A percentile compares a stretch with the other conserved stretches of the same genome.
Evolutionary conservation across 352 stramenopile genomes (phyloP).

Genomic region (Globisporangium cystogenes): DNA sequence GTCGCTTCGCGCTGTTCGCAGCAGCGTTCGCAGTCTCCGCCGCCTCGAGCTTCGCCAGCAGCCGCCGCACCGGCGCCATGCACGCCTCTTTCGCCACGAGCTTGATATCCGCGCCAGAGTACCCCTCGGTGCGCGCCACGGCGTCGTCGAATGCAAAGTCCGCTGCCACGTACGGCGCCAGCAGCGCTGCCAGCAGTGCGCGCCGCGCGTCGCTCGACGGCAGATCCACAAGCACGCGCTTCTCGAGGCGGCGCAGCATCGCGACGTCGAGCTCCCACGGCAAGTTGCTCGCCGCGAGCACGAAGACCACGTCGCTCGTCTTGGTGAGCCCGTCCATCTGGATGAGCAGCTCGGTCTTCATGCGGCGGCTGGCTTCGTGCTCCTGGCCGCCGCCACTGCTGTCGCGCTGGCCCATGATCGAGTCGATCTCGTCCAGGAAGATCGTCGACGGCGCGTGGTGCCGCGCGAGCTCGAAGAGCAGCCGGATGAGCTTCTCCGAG

Average conservation of each 20-base stretch:
- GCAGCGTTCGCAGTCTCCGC: neutral
- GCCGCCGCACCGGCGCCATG: slow-evolving; percentile 70
- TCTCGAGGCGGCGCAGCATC: slow-evolving; percentile 80
- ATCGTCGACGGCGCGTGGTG: slow-evolving; percentile 85
- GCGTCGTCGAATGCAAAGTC: slow-evolving; percentile 49
- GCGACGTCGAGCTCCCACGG: slow-evolving; percentile 77
- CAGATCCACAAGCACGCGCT: slow-evolving; percentile 75
- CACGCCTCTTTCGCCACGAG: slow-evolving; percentile 82
- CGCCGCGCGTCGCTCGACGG: slow-evolving; percentile 52
- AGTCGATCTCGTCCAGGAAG: slow-evolving; percentile 86
- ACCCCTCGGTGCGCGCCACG: slow-evolving; percentile 55
- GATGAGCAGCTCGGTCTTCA: slow-evolving; percentile 87
- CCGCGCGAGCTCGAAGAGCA: slow-evolving; percentile 77
- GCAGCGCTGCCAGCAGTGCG: slow-evolving; percentile 50
- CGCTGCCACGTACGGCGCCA: slow-evolving; percentile 48
- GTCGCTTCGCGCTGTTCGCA: neutral
- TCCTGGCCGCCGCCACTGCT: slow-evolving; percentile 59
- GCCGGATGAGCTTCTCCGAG: slow-evolving; percentile 84
- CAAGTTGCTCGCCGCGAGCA: slow-evolving; percentile 77
- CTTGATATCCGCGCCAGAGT: slow-evolving; percentile 83
- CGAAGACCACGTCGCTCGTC: slow-evolving; percentile 77
- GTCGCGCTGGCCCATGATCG: slow-evolving; percentile 87
- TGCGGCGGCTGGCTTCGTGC: slow-evolving; percentile 78
- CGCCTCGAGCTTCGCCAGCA: slow-evolving; percentile 62
- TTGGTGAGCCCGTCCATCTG: slow-evolving; percentile 84